A percentile compares a stretch with the other conserved stretches of the same genome.
Conservation (phyloP, 495 filamentous ascomycete species). For the Penicillium chermesinum region DNA sequence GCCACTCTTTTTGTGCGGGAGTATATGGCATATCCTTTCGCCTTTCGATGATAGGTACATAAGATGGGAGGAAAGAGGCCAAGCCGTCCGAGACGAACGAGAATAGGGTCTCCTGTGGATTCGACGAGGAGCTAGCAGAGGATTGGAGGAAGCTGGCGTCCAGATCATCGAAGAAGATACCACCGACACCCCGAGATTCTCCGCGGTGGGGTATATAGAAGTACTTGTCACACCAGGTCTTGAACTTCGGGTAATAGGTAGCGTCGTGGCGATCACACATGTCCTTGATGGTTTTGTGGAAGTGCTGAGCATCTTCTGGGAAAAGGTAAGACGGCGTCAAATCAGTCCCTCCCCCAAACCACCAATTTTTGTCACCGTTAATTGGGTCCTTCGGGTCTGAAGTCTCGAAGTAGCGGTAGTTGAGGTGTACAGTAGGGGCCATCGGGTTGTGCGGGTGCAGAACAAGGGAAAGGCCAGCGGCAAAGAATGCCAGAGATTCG, state of each 20-base stretch:
- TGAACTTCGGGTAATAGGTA: conserved; percentile 90
- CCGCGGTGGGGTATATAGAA: conserved; percentile 88
- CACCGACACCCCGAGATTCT: conserved; percentile 85
- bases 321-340: conserved; percentile 92
- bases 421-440: conserved; percentile 95
- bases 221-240: conserved; percentile 98
- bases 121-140: conserved; percentile 51
- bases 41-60: conserved; percentile 79
- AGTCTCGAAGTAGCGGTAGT: conserved; percentile 99
- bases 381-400: conserved; percentile 52
- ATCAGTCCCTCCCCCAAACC: conserved; percentile 96
- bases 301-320: conserved; percentile 94
- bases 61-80: conserved; percentile 83
- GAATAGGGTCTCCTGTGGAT: conserved; percentile 86
- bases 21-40: conserved; percentile 90
- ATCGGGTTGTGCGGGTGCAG: conserved; percentile 91
- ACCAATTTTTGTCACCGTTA: conserved; percentile 78
- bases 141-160: conserved; percentile 58
- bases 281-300: conserved; percentile 89
- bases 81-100: conserved; percentile 84
- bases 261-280: conserved; percentile 92
- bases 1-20: conserved; percentile 85
- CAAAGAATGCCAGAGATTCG: conserved; percentile 87
- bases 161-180: conserved; percentile 98
- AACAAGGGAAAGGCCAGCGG: conserved; percentile 86